These are phyloP conservation scores for Populus alba DNA, from an alignment of 345 rosid species.

Conservation along the genomic window DNA sequence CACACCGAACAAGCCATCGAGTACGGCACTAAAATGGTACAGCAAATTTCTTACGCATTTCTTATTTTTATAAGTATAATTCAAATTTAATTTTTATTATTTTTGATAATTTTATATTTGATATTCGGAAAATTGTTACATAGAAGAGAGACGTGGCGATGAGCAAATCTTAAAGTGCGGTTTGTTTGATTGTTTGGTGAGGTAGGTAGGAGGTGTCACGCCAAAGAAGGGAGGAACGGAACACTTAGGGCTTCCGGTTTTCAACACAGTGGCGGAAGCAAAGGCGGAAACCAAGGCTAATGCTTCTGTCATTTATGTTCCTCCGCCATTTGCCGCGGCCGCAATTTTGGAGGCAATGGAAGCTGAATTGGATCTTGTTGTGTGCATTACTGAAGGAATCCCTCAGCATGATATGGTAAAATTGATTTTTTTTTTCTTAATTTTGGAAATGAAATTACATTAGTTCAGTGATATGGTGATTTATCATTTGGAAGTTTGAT, in stretches of 20 bases:
- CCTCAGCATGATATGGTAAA: conserved; percentile 97
- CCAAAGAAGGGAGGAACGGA: conserved; percentile 98
- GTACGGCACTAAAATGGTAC: conserved; percentile 94
- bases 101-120: background rate
- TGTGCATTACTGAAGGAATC: conserved; percentile 92
- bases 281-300: conserved; percentile 92
- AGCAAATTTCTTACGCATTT: background rate
- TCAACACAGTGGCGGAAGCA: conserved; percentile 90
- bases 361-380: conserved; percentile 87
- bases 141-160: too few species aligned
- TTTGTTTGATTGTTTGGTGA: background rate
- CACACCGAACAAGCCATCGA: conserved; percentile 99
- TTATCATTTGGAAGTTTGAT: background rate
- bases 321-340: conserved; percentile 96
- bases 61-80: background rate
- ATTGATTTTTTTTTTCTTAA: background rate
- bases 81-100: background rate
- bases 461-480: background rate
- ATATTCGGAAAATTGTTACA: too few species aligned
- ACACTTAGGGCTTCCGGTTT: conserved; percentile 93
- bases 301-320: conserved; percentile 92
- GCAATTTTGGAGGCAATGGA: conserved; percentile 94
- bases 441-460: background rate
- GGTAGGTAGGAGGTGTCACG: conserved; percentile 93
- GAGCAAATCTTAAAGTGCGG: background rate